Evolutionary conservation across 805 yeast genomes (phyloP), one percentile per base, ranked within the genome.

Genomic region (Saccharomycopsis capsularis): DNA sequence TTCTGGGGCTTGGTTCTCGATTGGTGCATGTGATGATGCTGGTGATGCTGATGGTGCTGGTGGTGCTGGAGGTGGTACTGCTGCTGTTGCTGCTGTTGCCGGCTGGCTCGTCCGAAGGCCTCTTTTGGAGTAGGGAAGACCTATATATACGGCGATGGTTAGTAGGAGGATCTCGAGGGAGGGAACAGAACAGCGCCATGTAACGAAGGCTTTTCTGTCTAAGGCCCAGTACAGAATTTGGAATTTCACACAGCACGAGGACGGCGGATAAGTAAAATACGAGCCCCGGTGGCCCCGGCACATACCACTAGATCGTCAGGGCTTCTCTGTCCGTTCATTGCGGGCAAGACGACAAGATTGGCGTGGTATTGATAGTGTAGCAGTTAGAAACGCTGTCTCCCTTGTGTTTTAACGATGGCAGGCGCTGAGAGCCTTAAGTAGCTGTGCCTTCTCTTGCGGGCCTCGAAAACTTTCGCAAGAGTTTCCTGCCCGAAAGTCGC

Each of bases 41-140:
- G 52, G 35, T 53, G 59, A 13, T 56, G 54, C 27, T 55, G 48
- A 35, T 54, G 57, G 23, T 46, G 57, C 23, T 51, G 57, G 43
- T 56, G 60, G 23, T 56, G 59, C 37, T 55, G 59, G 21, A 48
- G 30, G 11, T 25, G 39, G n/a, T n/a, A n/a, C 44, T 56, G 60
- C 27, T 56, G 59, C 37, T 55, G 59, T 23, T 50, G 30, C n/a
- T 25, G 39, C 37, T 43, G 52, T 2, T 44, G 37, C 30, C 43
- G 48, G 13, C 39, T 37, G 24, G 43, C 36, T 22, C 46, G 27
- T 3, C 41, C 42, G 44, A 49, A 46, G 2, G 50, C 50, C 32
- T 53, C 46, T 23, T 46, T 41, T 6, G 49, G 53, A 2, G 54
- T 53, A n/a, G 54, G 55, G 27, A 52, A 52, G 11, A 42, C 45